Percentiles rank a stretch among this genome's conserved stretches.
Conservation (phyloP, 441 rosid genomes). For the Metrosideros polymorpha region DNA sequence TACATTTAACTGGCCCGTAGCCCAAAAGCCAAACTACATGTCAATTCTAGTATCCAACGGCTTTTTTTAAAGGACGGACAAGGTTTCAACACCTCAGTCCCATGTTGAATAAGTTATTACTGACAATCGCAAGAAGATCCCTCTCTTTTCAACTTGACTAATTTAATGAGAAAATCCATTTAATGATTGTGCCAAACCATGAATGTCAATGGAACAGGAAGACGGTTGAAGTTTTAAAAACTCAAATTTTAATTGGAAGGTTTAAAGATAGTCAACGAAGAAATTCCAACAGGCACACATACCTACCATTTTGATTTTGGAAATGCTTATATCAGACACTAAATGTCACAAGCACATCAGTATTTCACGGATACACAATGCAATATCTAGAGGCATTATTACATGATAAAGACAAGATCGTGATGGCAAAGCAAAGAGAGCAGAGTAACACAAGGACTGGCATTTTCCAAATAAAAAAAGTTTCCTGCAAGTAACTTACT, state of each 20-base stretch:
- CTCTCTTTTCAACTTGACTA: background rate
- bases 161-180: background rate
- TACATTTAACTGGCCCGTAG: background rate
- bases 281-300: background rate
- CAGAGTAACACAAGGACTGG: background rate
- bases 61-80: background rate
- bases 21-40: background rate
- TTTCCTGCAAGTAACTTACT: conserved; percentile 30
- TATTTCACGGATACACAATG: background rate
- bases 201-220: background rate
- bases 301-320: background rate
- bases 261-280: background rate
- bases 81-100: background rate
- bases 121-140: background rate
- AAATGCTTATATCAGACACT: background rate
- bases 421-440: background rate
- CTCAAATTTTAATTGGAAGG: background rate
- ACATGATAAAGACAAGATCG: background rate
- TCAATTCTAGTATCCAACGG: background rate
- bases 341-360: background rate
- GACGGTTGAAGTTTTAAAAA: background rate
- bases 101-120: background rate
- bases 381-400: background rate
- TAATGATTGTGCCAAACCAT: background rate
- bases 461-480: background rate